These are phyloP conservation scores for Coelastrella sp. DNA, from an alignment of 139 green algal genomes.

Conservation along the genomic window DNA sequence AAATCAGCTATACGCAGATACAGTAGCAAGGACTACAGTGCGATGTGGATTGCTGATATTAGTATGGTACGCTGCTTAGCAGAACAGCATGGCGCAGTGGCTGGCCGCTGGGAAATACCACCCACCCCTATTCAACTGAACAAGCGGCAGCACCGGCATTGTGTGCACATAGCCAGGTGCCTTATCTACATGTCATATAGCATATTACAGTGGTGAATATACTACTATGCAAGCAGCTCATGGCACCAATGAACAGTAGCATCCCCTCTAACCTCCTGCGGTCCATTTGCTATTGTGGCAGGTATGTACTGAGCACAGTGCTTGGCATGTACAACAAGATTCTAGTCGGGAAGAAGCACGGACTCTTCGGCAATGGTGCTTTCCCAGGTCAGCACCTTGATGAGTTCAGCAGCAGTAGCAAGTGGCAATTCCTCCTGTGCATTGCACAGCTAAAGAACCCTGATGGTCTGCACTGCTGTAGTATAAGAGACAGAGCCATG, in stretches of 20 bases:
- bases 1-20: slow-evolving; percentile 7
- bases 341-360: slow-evolving; percentile 77
- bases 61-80: slow-evolving; percentile 7
- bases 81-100: not conserved
- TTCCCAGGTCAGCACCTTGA: slow-evolving; percentile 78
- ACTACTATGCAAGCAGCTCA: too few relatives aligned
- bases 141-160: not conserved
- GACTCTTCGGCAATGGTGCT: slow-evolving; percentile 68
- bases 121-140: not conserved
- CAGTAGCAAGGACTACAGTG: slow-evolving; percentile 4
- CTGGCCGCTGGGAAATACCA: not conserved
- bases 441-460: not conserved
- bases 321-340: slow-evolving; percentile 85
- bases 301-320: slow-evolving; percentile 86
- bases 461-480: too few relatives aligned
- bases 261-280: not conserved
- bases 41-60: slow-evolving; percentile 35
- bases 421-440: not conserved
- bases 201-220: not conserved
- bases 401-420: not conserved
- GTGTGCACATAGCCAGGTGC: not conserved
- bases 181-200: not conserved
- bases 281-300: slow-evolving; percentile 35
- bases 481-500: too few relatives aligned
- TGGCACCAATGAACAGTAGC: not conserved